Base-by-base conservation (phyloP, 1,139 yeast genomes). In the Taphrina communis region DNA sequence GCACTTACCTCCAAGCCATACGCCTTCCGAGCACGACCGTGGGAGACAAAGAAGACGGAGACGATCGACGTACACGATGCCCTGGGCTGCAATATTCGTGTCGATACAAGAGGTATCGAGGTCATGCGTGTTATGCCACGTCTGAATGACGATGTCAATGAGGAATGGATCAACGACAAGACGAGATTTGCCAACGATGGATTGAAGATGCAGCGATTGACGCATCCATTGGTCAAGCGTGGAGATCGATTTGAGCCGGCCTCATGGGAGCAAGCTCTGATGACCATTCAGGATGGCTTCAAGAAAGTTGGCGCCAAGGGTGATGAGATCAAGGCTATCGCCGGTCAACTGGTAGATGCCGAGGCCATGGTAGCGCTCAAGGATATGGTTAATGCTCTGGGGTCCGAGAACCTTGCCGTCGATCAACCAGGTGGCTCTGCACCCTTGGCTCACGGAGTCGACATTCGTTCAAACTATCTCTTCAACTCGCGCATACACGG, bases 31-130 rank as follows among this genome's bases (percentile, higher is more conserved):
- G 96, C 96, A 21, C 86, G 97, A 79, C 96, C 97, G 56, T 90
- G 97, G 97, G 97, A 90, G 80, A 85, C 90, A 78, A 90, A 90
- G 82, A 87, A 90, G 83, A 89, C 96, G 66, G 97, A 90, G 80
- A 84, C 94, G 68, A 86, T 90, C 75, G 97, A 90, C 79, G 96
- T 90, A 39, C 80, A 87, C 82, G 97, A 90, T 78, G 97, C 88
- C 42, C 78, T 90, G 66, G 97, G 97, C 55, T 87, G 94, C 67
- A 89, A 88, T 77, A 85, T 90, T 72, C 85, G 96, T 78, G 90
- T 90, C 69, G 97, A 90, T 79, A 86, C 94, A 66, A 85, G 96
- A 80, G 97, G 96, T 76, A 85, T 88, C 75, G 95, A 90, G 78
- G 96, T 90, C 65, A 87, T 90, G 91, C 85, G 97, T 79, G 90